Base-by-base conservation (phyloP, 2,329 filamentous ascomycete genomes). In the Ceratocystis diversiconidia region DNA sequence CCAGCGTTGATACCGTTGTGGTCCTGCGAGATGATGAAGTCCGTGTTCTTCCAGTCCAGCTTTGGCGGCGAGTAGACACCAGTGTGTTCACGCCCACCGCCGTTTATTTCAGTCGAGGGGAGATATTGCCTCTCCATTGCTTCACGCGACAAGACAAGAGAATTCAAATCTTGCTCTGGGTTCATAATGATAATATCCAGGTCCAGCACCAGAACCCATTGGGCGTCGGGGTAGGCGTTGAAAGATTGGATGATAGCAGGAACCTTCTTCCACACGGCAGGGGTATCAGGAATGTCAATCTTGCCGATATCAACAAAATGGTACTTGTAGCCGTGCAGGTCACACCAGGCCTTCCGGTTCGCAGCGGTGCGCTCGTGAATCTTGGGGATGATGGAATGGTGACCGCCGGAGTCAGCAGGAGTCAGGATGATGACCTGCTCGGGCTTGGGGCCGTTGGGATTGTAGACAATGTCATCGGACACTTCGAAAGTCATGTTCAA, bases 1-100 rank as follows among this genome's bases (percentile, higher is more conserved):
- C 66, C 66, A n/a, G 66, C 66, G 28, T 67, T 67, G n/a, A 67
- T 19, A n/a, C 66, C 66, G 48, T 67, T 67, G 66, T 67, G 66
- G 30, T 67, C 66, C 60, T 67, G 66, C 1, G 66, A 60, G 41
- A 67, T 65, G 28, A 67, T 65, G 12, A 65, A 65, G 43, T 67
- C 66, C 41, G 63, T 65, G 43, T 67, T 65, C 50, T 67, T 65
- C 63, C 63, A 67, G n/a, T 67, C 63, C 36, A 67, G 52, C 32
- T 25, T 67, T 17, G 63, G 36, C 19, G 65, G 43, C 32, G 66
- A 65, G 50, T 52, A 67, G 10, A 61, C 48, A 28, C 66, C 66
- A 2, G 66, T 67, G 30, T 63, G 63, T 15, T 36, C 59, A 22
- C 63, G 63, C 15, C 63, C 15, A 19, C 63, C 15, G 25, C 63